Base-by-base conservation (phyloP, 2,329 filamentous ascomycete species). In the Fusarium vanettenii region DNA sequence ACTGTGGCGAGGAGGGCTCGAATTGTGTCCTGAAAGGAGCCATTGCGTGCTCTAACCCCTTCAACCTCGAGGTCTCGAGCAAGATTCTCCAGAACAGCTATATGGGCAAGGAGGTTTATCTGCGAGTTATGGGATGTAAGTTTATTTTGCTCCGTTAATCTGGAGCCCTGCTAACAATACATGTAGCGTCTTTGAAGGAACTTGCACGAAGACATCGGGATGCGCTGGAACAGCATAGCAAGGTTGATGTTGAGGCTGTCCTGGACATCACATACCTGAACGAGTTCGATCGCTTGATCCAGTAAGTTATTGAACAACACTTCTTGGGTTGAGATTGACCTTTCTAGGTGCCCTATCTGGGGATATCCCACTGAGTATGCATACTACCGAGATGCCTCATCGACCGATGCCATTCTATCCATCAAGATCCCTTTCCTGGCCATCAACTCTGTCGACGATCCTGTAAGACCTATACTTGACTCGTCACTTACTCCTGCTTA, bases 351-450 rank as follows among this genome's bases (percentile, higher is more conserved):
- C 71, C 90, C 93, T 4, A 92, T 92, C 16, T 98, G 96, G 95
- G 95, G 95, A 0, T 99, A 98, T 83, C 95, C 95, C 3, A 98
- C 95, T 0, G 95, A 97, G 81, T 91, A 92, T 14, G 94, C 95
- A 2, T 99, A 99, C 82, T 98, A 99, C 81, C 91, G 97, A 56
- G 97, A 98, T 84, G 94, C 96, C 6, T 94, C 94, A 6, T 97
- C 94, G 5, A 88, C 89, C 7, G 97, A 99, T 81, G 91, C 94
- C 1, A 82, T 98, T 33, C 85, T 97, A 20, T 90, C 89, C 0
- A 93, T 98, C 59, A 90, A 92, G 62, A 94, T 98, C 59, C 97
- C 97, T 0, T 92, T 97, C 65, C 86, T 99, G 60, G 94, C 92
- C 3, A 87, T 99, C 43, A 94, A 97, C 78, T 94, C 96, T 2